A percentile compares a stretch with the other conserved stretches of the same genome.
phyloP scores from a whole-genome alignment of 225 moss, liverwort and hornwort species.

The Neckera pumila region DNA sequence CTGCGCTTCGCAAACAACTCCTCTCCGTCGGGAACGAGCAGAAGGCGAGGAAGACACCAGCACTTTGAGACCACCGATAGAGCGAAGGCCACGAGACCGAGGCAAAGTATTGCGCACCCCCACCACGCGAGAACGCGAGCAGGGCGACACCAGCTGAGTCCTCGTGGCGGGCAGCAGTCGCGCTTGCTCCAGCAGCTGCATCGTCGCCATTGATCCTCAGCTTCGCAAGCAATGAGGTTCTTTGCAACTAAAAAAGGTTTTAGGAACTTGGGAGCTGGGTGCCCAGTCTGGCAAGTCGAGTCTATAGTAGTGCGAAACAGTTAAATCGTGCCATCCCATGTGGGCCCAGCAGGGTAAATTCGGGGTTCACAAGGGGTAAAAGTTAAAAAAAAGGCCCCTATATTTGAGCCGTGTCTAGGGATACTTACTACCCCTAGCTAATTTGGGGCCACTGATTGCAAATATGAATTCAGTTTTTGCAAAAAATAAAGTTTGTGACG shows the following conservation, averaged over 20 bases:
- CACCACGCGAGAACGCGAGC: background rate
- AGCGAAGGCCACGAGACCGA: background rate
- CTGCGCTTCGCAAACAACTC: conserved; percentile 24
- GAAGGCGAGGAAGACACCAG: background rate
- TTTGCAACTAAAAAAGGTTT: background rate
- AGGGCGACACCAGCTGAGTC: background rate
- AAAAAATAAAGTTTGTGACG: too few species aligned
- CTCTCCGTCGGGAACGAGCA: background rate
- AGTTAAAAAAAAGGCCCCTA: too few species aligned
- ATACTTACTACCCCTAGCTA: too few species aligned
- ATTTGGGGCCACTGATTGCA: too few species aligned
- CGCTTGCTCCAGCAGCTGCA: background rate
- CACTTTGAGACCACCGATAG: background rate
- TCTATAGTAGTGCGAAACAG: too few species aligned
- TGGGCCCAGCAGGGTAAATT: too few species aligned
- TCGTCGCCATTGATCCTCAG: conserved; percentile 15
- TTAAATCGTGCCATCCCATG: too few species aligned
- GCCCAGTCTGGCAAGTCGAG: too few species aligned
- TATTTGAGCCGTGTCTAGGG: too few species aligned
- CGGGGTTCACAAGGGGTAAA: too few species aligned
- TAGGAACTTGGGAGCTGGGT: background rate
- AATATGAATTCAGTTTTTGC: too few species aligned
- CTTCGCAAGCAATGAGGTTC: background rate
- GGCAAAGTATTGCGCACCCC: background rate
- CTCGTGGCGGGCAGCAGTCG: background rate